These are phyloP conservation scores for Xylaria sp. DNA, from an alignment of 2,329 filamentous ascomycete genomes.

Conservation along the genomic window DNA sequence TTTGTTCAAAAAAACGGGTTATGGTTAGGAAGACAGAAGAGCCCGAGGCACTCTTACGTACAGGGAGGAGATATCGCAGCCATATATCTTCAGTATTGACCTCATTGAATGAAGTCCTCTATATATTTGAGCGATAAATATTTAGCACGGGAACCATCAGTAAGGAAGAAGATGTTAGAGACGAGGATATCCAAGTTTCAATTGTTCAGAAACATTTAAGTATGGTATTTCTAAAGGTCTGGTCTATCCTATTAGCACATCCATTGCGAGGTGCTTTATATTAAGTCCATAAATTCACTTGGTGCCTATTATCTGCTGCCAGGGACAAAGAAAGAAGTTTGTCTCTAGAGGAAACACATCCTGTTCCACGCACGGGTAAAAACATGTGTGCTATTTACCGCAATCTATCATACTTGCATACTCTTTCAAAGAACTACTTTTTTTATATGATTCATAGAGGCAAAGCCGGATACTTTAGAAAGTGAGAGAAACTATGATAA, in stretches of 20 bases:
- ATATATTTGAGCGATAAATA: neutral
- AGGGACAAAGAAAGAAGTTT: neutral
- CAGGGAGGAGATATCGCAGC: neutral
- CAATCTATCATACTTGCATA: neutral
- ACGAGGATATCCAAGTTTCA: neutral
- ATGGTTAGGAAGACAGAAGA: neutral
- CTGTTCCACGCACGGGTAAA: neutral
- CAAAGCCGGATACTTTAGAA: neutral
- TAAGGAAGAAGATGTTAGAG: neutral
- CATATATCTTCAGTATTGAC: neutral
- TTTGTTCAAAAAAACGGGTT: neutral
- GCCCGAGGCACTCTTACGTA: neutral
- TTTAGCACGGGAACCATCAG: too few species aligned
- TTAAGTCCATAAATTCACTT: neutral
- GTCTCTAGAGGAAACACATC: neutral
- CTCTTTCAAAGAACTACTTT: neutral
- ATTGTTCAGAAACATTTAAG: neutral
- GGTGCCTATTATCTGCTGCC: neutral
- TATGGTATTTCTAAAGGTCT: neutral
- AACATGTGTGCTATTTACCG: neutral
- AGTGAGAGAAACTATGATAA: neutral
- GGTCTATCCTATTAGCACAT: neutral
- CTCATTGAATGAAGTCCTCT: neutral
- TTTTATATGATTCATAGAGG: neutral
- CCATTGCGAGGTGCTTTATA: neutral